A percentile compares a stretch with the other conserved stretches of the same genome.
Evolutionary conservation across 2,329 filamentous ascomycete species (phyloP).

Genomic region (Pseudogymnoascus sp.): DNA sequence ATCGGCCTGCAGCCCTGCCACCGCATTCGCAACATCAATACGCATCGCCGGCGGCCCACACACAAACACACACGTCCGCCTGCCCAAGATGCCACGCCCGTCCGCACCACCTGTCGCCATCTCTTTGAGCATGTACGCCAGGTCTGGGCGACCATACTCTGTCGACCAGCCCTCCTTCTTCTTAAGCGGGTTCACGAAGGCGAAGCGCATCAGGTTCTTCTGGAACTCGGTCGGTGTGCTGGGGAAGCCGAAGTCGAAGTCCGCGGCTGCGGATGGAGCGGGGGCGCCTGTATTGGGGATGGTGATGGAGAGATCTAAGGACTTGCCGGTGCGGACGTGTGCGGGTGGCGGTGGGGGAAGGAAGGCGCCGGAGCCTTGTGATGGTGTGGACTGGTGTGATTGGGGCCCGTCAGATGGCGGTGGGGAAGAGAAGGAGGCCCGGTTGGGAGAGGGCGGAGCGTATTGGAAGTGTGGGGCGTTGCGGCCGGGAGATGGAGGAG

Average conservation of each 20-base stretch:
- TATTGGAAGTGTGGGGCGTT: slow-evolving; percentile 53
- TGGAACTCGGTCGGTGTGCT: slow-evolving; percentile 81
- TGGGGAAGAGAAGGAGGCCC: slow-evolving; percentile 23
- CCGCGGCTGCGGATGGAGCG: slow-evolving; percentile 22
- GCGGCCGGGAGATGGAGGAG: slow-evolving; percentile 40
- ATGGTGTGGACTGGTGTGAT: slow-evolving; percentile 16
- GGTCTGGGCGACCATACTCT: slow-evolving; percentile 83
- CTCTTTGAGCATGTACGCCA: slow-evolving; percentile 78
- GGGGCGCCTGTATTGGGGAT: slow-evolving; percentile 16
- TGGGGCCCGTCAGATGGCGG: slow-evolving; percentile 18
- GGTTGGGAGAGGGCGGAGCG: slow-evolving; percentile 41
- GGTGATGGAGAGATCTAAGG: slow-evolving; percentile 20
- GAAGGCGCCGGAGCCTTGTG: slow-evolving; percentile 13
- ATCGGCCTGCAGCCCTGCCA: slow-evolving; percentile 72
- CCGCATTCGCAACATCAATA: slow-evolving; percentile 77
- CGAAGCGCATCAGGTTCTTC: slow-evolving; percentile 83
- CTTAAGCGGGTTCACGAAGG: slow-evolving; percentile 64
- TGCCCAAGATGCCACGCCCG: slow-evolving; percentile 64
- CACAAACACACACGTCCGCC: slow-evolving; percentile 82
- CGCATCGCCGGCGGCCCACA: slow-evolving; percentile 86
- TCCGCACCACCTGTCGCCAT: slow-evolving; percentile 66
- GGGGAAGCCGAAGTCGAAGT: slow-evolving; percentile 77
- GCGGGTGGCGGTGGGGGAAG: slow-evolving; percentile 14
- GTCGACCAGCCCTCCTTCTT: slow-evolving; percentile 79
- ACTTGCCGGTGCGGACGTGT: slow-evolving; percentile 16